Conservation (phyloP, 1,284 basidiomycete species). For the Coniferiporia sulphurascens region DNA sequence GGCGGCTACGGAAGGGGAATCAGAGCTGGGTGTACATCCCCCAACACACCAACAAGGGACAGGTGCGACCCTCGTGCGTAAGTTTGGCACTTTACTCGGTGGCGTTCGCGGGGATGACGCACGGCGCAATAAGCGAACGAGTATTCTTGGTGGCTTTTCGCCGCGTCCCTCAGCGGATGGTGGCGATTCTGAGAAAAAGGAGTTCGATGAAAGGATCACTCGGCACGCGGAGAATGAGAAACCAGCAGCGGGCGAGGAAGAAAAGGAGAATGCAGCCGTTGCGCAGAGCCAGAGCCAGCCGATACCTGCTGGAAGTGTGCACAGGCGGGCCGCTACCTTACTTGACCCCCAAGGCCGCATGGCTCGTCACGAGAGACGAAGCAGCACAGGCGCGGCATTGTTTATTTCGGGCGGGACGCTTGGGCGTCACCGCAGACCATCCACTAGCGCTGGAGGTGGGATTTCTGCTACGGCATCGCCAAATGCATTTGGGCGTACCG, state of each 20-base stretch:
- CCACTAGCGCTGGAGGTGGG: constrained; percentile 43
- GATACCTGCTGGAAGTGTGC: constrained; percentile 37
- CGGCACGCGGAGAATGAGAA: constrained; percentile 21
- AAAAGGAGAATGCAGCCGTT: constrained; percentile 28
- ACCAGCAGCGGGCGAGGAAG: constrained; percentile 24
- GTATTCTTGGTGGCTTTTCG: constrained; percentile 43
- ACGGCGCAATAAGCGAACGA: constrained; percentile 43
- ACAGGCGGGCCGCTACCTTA: constrained; percentile 69
- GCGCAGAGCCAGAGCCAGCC: constrained; percentile 53
- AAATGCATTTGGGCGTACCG: constrained; percentile 49
- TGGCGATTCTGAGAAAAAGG: constrained; percentile 25
- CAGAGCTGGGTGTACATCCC: constrained; percentile 16
- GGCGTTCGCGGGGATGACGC: constrained; percentile 41
- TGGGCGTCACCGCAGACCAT: constrained; percentile 61
- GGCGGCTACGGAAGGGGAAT: constrained; percentile 23
- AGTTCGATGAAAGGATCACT: constrained; percentile 19
- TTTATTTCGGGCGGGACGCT: constrained; percentile 52
- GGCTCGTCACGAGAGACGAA: constrained; percentile 67
- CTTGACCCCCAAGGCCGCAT: constrained; percentile 58
- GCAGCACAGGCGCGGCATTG: constrained; percentile 65
- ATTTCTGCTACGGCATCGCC: constrained; percentile 18
- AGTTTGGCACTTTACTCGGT: constrained; percentile 65
- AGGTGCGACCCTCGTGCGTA: constrained; percentile 65
- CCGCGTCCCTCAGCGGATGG: constrained; percentile 43
- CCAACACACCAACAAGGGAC: constrained; percentile 43